Evolutionary conservation across 1,284 basidiomycete genomes (phyloP), one percentile per base, ranked within the genome.

Genomic region (Earliella scabrosa): DNA sequence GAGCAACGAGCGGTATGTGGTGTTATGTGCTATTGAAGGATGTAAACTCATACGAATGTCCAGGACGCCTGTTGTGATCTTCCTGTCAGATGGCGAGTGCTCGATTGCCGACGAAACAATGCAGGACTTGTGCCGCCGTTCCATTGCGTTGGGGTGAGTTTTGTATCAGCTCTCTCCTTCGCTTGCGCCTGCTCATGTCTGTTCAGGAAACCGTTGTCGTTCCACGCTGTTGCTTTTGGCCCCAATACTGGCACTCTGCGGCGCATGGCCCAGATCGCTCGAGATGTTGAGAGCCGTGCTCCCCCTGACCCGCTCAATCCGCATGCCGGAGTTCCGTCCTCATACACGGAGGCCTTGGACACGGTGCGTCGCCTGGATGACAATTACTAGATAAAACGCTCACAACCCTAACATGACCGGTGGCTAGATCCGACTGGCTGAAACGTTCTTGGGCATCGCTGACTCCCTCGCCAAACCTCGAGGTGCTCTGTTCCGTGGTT

Each of bases 381-480:
- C n/a, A n/a, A n/a, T n/a, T n/a, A n/a, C n/a, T n/a, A n/a, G n/a
- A n/a, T n/a, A n/a, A n/a, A n/a, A n/a, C n/a, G n/a, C 16, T 4
- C 24, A 43, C 11, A 27, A 3, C 26, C 29, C 23, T 52, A 34
- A 29, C 11, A 10, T 32, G 29, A 6, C 23, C 23, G 16, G 45
- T 40, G 8, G 9, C 34, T 58, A 86, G 83, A 74, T 85, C 21
- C 76, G 77, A 60, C 77, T 87, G 0, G 77, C 84, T 0, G 73
- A 83, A 54, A 83, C 86, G 0, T 87, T 87, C 77, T 67, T 86
- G n/a, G 81, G 79, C 8, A 78, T 87, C 38, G 83, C 83, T 0
- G 81, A 83, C 32, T 85, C 83, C 8, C 66, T 87, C 68, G 71
- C 77, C 59, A 87, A 83, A 63, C 78, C 82, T 0, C 72, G 83